A percentile compares a stretch with the other conserved stretches of the same genome.
Evolutionary conservation across 2,329 filamentous ascomycete species (phyloP).

Genomic region (Botrytis deweyae): DNA sequence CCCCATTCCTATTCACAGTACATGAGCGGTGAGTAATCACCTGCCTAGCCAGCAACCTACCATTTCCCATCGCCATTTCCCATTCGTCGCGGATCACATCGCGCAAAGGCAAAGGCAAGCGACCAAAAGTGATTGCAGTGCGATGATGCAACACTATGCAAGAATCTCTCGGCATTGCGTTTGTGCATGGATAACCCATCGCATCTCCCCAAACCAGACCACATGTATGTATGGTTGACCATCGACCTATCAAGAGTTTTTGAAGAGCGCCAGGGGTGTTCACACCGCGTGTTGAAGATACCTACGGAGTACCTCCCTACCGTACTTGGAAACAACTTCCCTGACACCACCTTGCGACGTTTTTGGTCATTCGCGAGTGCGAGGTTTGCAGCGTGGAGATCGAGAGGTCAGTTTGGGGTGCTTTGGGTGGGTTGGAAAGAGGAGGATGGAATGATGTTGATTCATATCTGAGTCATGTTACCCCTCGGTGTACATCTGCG

Average conservation of each 20-base stretch:
- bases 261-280: background rate
- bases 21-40: background rate
- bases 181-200: background rate
- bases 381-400: background rate
- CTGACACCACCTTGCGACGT: background rate
- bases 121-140: background rate
- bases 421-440: background rate
- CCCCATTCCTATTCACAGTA: background rate
- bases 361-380: background rate
- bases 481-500: background rate
- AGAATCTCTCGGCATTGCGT: background rate
- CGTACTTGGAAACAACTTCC: background rate
- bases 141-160: background rate
- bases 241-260: background rate
- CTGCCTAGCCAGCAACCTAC: background rate
- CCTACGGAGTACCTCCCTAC: background rate
- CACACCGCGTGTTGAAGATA: slow-evolving; percentile 1
- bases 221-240: background rate
- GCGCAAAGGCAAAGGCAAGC: background rate
- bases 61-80: background rate
- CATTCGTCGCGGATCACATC: background rate
- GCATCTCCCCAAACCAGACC: background rate
- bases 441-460: background rate
- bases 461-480: slow-evolving; percentile 1
- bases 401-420: background rate